Base-by-base conservation (phyloP, 1,284 basidiomycete species). In the Papiliotrema nemorosa region DNA sequence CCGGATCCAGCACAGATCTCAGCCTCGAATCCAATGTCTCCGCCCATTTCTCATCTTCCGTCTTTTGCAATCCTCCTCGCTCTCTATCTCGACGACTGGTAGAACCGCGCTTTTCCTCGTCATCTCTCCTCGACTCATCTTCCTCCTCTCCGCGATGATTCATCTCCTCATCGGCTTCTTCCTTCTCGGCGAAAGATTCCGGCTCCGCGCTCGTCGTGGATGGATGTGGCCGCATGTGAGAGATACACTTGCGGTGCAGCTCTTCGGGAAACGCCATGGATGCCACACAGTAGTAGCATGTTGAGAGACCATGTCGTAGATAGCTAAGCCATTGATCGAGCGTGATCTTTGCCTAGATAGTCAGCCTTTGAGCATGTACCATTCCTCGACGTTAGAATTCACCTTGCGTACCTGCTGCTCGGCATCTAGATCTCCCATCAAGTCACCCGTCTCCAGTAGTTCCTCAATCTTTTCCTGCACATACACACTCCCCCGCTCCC, bases 181-280 rank as follows among this genome's bases (percentile, higher is more conserved):
- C 74, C 37, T 70, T 70, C 29, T 10, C 45, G n/a, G 24, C 76
- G 74, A 52, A 65, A 64, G 29, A 24, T 4, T 26, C 25, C 36
- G 26, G 7, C 12, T 47, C 31, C 31, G 31, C 31, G 31, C 46
- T 25, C 20, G 22, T 41, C 43, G 39, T 45, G 29, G 47, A n/a
- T 5, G 44, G 56, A 34, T 60, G 53, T 1, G 67, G 60, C 73
- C 92, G 82, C 54, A 87, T 79, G 78, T 97, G 93, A 77, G 85
- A 86, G 62, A 94, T 80, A 79, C 92, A 96, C 77, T 91, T 90
- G 67, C 90, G 83, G 73, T 90, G 86, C 65, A 97, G 81, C 79
- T 94, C 90, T 77, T 97, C 93, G 72, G 86, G 77, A 78, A 91
- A 90, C 76, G 93, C 87, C 69, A 85, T 87, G 60, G 88, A 82